Evolutionary conservation across 2,329 filamentous ascomycete species (phyloP).

Genomic region (Dothideomycetes sp.): DNA sequence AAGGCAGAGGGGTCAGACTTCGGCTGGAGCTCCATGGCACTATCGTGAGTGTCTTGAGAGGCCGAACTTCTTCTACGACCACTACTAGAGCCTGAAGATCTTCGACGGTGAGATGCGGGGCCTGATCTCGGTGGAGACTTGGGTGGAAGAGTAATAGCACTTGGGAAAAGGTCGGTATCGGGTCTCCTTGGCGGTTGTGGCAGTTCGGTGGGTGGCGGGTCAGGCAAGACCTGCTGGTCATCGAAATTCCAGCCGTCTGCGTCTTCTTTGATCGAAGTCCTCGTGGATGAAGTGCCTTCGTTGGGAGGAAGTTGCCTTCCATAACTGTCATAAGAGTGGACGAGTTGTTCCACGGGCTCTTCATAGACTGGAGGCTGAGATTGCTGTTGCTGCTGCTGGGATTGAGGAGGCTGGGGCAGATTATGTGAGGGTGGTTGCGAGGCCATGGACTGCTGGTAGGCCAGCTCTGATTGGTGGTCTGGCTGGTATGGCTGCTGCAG

Average conservation of each 20-base stretch:
- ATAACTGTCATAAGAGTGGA: constrained; percentile 48
- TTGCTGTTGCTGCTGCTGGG: constrained; percentile 12
- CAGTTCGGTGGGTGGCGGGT: constrained; percentile 40
- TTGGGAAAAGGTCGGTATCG: constrained; percentile 80
- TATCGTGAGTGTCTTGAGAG: constrained; percentile 52
- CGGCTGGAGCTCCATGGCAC: constrained; percentile 23
- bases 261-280: constrained; percentile 38
- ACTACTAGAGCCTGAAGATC: constrained; percentile 51
- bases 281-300: constrained; percentile 26
- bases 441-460: constrained; percentile 6
- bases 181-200: constrained; percentile 53
- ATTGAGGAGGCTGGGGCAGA: constrained; percentile 14
- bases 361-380: constrained; percentile 28
- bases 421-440: constrained; percentile 23
- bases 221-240: constrained; percentile 54
- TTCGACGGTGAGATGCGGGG: constrained; percentile 61
- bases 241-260: constrained; percentile 88
- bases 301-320: constrained; percentile 41
- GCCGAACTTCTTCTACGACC: constrained; percentile 52
- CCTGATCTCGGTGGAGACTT: constrained; percentile 65
- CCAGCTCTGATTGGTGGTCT: neutral
- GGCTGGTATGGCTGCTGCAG: neutral
- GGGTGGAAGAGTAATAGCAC: constrained; percentile 61
- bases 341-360: constrained; percentile 46
- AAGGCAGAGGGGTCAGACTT: constrained; percentile 67